A percentile compares a stretch with the other conserved stretches of the same genome.
Evolutionary conservation across 306 rosid genomes (phyloP).

Genomic region (Abrus precatorius): DNA sequence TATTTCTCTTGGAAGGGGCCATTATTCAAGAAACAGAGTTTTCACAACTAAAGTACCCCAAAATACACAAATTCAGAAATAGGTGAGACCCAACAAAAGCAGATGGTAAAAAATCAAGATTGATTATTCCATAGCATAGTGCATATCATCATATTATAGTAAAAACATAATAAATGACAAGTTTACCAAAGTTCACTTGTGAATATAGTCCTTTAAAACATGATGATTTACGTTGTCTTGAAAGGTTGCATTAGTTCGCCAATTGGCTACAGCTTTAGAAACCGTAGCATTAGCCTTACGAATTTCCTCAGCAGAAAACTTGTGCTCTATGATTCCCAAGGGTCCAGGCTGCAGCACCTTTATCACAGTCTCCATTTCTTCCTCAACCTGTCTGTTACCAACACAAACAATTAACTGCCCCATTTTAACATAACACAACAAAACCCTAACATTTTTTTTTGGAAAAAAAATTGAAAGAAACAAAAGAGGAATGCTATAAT

Average conservation of each 20-base stretch:
- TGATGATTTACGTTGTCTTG: constrained; percentile 46
- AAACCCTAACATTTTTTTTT: constrained; percentile 30
- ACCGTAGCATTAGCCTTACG: constrained; percentile 68
- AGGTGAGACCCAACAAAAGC: neutral
- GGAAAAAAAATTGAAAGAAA: neutral
- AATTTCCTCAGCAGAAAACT: constrained; percentile 82
- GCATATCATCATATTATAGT: neutral
- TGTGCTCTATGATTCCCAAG: constrained; percentile 85
- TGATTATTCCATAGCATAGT: neutral
- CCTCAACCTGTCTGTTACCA: constrained; percentile 73
- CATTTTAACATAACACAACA: neutral
- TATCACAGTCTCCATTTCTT: constrained; percentile 87
- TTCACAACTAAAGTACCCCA: neutral
- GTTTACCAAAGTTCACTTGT: constrained; percentile 40
- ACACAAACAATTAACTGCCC: neutral
- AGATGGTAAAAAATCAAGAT: neutral
- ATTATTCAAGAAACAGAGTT: neutral
- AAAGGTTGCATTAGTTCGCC: constrained; percentile 68
- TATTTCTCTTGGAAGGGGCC: neutral
- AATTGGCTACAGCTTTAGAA: constrained; percentile 71
- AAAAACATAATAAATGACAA: neutral
- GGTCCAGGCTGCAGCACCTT: constrained; percentile 96
- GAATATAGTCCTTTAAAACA: constrained; percentile 63
- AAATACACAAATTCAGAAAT: too few relatives aligned
- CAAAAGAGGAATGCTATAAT: too few relatives aligned